Evolutionary conservation across 371 early-diverging fungal genomes (phyloP).

Genomic region (Mortierella sp.): DNA sequence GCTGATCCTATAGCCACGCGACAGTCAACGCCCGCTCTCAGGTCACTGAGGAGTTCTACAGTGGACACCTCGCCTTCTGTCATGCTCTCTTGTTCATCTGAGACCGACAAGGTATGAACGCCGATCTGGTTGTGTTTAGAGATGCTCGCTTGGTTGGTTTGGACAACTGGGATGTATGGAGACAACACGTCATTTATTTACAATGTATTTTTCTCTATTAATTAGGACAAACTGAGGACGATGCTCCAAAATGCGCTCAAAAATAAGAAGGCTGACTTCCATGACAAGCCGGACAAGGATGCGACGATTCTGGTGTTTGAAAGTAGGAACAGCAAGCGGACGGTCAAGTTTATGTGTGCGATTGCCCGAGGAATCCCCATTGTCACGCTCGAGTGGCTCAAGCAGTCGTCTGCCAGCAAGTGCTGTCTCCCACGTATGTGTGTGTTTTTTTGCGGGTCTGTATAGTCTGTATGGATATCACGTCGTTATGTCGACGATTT

Average conservation of each 20-base stretch:
- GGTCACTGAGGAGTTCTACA: too few species aligned
- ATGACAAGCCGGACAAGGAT: background rate
- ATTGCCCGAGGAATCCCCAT: conserved; percentile 25
- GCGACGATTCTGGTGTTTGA: conserved; percentile 17
- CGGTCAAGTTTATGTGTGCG: conserved; percentile 30
- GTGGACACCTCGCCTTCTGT: too few species aligned
- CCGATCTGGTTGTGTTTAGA: too few species aligned
- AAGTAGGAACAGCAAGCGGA: background rate
- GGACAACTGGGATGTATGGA: too few species aligned
- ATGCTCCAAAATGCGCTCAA: too few species aligned
- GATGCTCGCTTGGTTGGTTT: too few species aligned
- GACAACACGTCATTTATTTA: too few species aligned
- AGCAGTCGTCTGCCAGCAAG: background rate
- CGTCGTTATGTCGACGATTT: background rate
- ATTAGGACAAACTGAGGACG: too few species aligned
- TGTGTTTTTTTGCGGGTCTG: background rate
- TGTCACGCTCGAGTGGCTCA: conserved; percentile 20
- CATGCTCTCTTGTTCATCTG: too few species aligned
- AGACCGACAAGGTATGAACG: too few species aligned
- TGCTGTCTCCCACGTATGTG: conserved; percentile 18
- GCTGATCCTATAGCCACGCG: background rate
- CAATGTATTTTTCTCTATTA: too few species aligned
- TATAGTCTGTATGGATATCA: background rate
- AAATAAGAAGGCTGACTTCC: too few species aligned
- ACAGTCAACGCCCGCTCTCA: background rate